These are phyloP conservation scores for Torulaspora indica DNA, from an alignment of 805 yeast genomes.

Conservation along the genomic window DNA sequence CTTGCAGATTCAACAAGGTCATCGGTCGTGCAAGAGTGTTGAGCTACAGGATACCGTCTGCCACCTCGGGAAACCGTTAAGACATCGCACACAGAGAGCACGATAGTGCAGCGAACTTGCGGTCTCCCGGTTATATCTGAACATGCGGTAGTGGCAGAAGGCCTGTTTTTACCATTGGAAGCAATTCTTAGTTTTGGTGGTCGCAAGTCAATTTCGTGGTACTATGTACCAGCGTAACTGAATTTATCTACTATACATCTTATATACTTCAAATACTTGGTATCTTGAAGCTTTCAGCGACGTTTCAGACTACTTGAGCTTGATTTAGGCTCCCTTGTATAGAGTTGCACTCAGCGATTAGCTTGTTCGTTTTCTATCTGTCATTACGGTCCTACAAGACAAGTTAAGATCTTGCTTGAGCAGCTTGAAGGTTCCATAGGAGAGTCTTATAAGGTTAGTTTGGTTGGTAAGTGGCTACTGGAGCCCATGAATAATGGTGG, in stretches of 20 bases:
- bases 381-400: background rate
- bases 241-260: background rate
- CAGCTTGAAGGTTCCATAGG: background rate
- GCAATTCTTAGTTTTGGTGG: background rate
- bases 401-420: background rate
- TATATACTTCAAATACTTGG: background rate
- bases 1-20: background rate
- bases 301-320: too few species aligned
- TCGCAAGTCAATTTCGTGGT: background rate
- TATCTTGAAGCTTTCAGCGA: too few species aligned
- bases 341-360: background rate
- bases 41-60: too few species aligned
- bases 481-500: constrained; percentile 14
- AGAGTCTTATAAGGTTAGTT: background rate
- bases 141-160: too few species aligned
- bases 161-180: too few species aligned
- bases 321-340: too few species aligned
- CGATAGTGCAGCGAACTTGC: too few species aligned
- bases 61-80: too few species aligned
- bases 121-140: too few species aligned
- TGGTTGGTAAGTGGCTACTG: background rate
- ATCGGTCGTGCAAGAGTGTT: too few species aligned
- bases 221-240: background rate
- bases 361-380: background rate
- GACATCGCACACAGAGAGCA: too few species aligned